Evolutionary conservation across 352 stramenopile genomes (phyloP), one percentile per base, ranked within the genome.

Genomic region (Plasmopara muralis): DNA sequence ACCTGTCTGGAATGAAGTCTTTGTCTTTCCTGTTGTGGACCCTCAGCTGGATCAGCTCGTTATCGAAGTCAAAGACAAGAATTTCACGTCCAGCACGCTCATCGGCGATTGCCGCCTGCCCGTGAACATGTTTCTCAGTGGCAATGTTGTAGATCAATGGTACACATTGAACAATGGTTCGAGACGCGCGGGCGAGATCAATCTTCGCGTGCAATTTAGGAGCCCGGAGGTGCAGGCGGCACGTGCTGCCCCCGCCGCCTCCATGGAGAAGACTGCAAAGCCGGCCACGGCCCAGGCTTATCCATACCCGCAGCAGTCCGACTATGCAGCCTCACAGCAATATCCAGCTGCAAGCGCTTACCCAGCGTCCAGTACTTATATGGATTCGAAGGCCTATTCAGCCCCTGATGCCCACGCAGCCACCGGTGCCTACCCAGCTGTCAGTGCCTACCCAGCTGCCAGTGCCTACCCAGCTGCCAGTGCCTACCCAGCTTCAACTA

Each of bases 51-150:
- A 89, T 48, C 74, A 89, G 61, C 57, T 93, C 50, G 54, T 74
- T 40, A 66, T 93, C 37, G 61, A 89, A 48, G 77, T 93, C 54
- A 88, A 89, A 62, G 80, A 93, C 73, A 88, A 88, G 61, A 93
- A 89, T 57, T 88, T 89, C 45, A 87, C 77, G 14, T 63, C 74
- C 45, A 89, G 79, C 49, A 71, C 64, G 10, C 68, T 89, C 31
- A 92, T 92, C 43, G 82, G 82, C n/a, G 74, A 85, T 52, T 74
- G 70, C 41, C 71, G 71, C 14, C 66, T 93, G 18, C 79, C 77
- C 16, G 47, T 93, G 34, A 89, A 70, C 53, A 88, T 85, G 69
- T 89, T 93, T 30, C 52, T 84, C 38, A 57, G 64, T 31, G 79
- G 82, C 20, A 65, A 68, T 37, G 62, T 93, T 43, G 66, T 77